These are phyloP conservation scores for Penicillium angulare DNA, from an alignment of 495 filamentous ascomycete species.

Conservation along the genomic window DNA sequence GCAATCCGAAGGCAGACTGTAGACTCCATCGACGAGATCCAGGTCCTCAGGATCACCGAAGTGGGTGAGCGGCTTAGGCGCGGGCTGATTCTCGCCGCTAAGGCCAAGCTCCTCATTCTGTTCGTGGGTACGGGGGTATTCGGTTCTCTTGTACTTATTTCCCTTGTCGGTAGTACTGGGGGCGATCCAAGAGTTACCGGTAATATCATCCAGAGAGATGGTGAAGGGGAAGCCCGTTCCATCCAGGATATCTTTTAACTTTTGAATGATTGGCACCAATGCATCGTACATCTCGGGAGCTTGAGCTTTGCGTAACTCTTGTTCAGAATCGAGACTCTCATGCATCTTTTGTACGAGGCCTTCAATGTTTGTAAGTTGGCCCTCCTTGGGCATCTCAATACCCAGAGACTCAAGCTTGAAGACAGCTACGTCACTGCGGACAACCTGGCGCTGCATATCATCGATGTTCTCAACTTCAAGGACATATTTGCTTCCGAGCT, in stretches of 20 bases:
- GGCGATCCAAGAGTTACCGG: constrained; percentile 97
- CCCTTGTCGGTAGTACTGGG: constrained; percentile 68
- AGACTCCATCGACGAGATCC: constrained; percentile 85
- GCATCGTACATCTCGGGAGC: constrained; percentile 73
- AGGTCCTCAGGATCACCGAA: constrained; percentile 53
- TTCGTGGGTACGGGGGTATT: constrained; percentile 77
- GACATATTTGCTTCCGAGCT: constrained; percentile 77
- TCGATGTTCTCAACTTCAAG: constrained; percentile 64
- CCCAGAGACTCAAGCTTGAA: constrained; percentile 83
- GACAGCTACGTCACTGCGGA: constrained; percentile 83
- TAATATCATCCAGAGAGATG: constrained; percentile 80
- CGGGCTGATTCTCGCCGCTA: no score
- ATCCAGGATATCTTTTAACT: constrained; percentile 68
- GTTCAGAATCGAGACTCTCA: constrained; percentile 72
- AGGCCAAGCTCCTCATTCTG: constrained; percentile 85
- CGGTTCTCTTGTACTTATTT: constrained; percentile 76
- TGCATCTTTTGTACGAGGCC: constrained; percentile 75
- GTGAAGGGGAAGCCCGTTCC: constrained; percentile 83
- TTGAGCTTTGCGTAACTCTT: constrained; percentile 68
- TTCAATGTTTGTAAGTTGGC: constrained; percentile 89
- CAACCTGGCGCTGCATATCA: constrained; percentile 81
- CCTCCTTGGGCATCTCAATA: constrained; percentile 85
- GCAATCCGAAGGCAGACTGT: constrained; percentile 85
- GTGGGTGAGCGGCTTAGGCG: no score
- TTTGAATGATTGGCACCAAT: constrained; percentile 68